Percentiles rank a stretch among this genome's conserved stretches.
phyloP scores from a whole-genome alignment of 2,329 filamentous ascomycete species.

The Fusarium cicatricum region DNA sequence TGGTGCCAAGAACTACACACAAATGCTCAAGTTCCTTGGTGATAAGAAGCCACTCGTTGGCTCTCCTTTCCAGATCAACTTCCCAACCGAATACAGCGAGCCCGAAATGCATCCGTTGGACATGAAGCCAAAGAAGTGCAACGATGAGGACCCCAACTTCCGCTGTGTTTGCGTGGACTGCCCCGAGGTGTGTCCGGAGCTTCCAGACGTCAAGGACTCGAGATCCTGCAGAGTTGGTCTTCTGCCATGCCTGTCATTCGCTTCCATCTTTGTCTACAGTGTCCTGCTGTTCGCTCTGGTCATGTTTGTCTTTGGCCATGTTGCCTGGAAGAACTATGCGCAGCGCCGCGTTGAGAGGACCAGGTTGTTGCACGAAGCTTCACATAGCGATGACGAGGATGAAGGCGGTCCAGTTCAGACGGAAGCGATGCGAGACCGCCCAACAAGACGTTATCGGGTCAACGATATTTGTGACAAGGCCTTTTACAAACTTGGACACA shows the following conservation, averaged over 20 bases:
- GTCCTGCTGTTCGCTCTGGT: conserved; percentile 74
- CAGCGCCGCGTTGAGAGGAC: conserved; percentile 81
- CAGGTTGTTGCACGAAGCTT: conserved; percentile 84
- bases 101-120: conserved; percentile 75
- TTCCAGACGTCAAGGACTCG: conserved; percentile 76
- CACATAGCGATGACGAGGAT: conserved; percentile 90
- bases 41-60: conserved; percentile 85
- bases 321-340: conserved; percentile 77
- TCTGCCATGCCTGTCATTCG: conserved; percentile 93
- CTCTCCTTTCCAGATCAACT: conserved; percentile 98
- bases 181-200: conserved; percentile 80
- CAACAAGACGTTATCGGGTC: conserved; percentile 80
- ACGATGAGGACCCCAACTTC: conserved; percentile 85
- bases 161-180: conserved; percentile 96
- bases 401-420: conserved; percentile 82
- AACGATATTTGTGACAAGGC: conserved; percentile 83
- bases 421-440: conserved; percentile 79
- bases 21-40: conserved; percentile 90
- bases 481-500: conserved; percentile 82
- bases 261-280: conserved; percentile 86
- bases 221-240: conserved; percentile 83
- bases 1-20: conserved; percentile 87
- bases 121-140: conserved; percentile 84
- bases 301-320: conserved; percentile 73
- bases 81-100: conserved; percentile 70